Evolutionary conservation across 306 rosid genomes (phyloP).

Genomic region (Vachellia collinsii): DNA sequence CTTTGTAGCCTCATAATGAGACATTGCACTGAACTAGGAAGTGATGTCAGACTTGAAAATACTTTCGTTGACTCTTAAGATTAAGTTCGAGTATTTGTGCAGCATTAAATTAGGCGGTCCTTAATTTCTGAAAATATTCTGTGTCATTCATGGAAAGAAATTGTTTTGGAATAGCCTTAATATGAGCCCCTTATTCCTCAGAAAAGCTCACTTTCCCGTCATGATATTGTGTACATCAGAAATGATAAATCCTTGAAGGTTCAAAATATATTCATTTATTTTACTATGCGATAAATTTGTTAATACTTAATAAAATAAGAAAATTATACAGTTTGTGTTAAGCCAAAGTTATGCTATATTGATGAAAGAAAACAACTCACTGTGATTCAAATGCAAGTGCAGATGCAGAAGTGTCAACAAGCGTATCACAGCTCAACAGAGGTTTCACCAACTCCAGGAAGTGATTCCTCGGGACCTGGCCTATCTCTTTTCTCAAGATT

Average conservation of each 20-base stretch:
- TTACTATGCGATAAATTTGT: conserved; percentile 14
- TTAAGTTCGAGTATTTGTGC: conserved; percentile 15
- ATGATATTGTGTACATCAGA: neutral
- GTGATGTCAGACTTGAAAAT: neutral
- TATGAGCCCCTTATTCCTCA: neutral
- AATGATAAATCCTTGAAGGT: conserved; percentile 13
- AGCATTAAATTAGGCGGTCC: conserved; percentile 26
- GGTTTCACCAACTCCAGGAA: conserved; percentile 68
- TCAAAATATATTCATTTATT: conserved; percentile 10
- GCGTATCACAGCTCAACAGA: conserved; percentile 73
- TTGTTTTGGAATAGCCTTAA: neutral
- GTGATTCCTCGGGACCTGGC: conserved; percentile 69
- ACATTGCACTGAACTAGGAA: conserved; percentile 19
- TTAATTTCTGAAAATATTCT: conserved; percentile 34
- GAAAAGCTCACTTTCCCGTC: neutral
- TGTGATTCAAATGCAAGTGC: conserved; percentile 47
- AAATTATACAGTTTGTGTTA: neutral
- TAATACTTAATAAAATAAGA: conserved; percentile 6
- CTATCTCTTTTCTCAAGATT: conserved; percentile 89
- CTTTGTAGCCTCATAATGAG: conserved; percentile 19
- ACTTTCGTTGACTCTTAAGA: conserved; percentile 1
- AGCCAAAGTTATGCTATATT: conserved; percentile 24
- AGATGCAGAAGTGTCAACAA: conserved; percentile 92
- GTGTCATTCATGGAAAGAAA: conserved; percentile 14
- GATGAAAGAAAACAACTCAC: conserved; percentile 31